Base-by-base conservation (phyloP, 441 rosid species). In the Eutrema salsugineum region DNA sequence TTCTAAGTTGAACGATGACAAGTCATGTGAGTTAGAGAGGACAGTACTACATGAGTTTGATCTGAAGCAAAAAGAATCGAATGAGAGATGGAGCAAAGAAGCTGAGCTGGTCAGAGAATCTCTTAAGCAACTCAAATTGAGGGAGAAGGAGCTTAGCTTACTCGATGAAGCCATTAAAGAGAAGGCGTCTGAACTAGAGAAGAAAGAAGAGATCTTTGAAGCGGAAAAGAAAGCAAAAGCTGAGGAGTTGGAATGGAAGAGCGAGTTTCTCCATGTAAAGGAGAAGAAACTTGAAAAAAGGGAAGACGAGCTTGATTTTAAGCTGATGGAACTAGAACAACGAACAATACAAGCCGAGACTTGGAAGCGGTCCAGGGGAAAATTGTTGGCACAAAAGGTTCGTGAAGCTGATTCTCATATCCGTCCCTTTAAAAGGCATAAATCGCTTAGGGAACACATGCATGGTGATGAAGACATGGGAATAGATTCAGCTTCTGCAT, bases 231-330 rank as follows among this genome's bases (percentile, higher is more conserved):
- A 16, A 28, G 59, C 14, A 48, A 35, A 11, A 39, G 46, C 22
- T 11, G 60, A 36, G 12, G 63, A 44, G 20, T 15, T 55, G 6
- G 64, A 63, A 8, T 3, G 11, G 16, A 64, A 64, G 19, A 42
- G 14, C 4, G 51, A 30, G 53, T 19, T 2, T n/a, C 54, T 68
- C 3, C 64, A 68, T 42, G 20, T 38, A 1, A 66, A 39, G 48
- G 70, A 66, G 28, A 67, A 28, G 32, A 22, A 54, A 28, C 53
- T 54, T 38, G 53, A 54, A 67, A 43, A 57, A 22, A 68, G 6
- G 27, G 56, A 20, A 56, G 53, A 33, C 12, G 44, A 53, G 30
- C 1, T 44, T 43, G 24, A 28, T n/a, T n/a, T n/a, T n/a, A 24
- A 24, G 27, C 27, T 2, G 27, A 24, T 3, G 27, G 27, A 24